Percentiles rank a stretch among this genome's conserved stretches.
Evolutionary conservation across 345 rosid genomes (phyloP).

Genomic region (Eucalyptus tenuipes): DNA sequence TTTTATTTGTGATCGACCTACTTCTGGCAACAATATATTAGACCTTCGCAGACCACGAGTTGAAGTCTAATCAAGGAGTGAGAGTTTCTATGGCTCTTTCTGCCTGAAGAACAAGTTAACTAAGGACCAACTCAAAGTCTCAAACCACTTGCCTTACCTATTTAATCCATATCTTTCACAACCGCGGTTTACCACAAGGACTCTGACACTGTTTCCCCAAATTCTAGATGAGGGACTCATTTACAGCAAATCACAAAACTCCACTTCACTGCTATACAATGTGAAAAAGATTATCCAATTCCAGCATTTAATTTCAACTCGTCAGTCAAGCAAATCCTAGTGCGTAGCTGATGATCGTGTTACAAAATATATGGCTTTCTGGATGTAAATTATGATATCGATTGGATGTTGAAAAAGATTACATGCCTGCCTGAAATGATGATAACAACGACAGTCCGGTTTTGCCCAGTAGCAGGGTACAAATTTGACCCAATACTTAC

Average conservation of each 20-base stretch:
- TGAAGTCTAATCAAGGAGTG: not conserved
- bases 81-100: not conserved
- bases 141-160: not conserved
- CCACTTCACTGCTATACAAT: not conserved
- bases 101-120: not conserved
- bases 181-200: not conserved
- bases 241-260: not conserved
- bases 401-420: not conserved
- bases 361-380: not conserved
- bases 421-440: not conserved
- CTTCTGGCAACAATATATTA: not conserved
- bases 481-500: not conserved
- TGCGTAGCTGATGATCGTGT: not conserved
- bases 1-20: not conserved
- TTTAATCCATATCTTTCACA: not conserved
- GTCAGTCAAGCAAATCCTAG: not conserved
- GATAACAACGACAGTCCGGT: not conserved
- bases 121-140: not conserved
- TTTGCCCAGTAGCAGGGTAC: not conserved
- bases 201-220: not conserved
- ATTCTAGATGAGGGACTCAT: not conserved
- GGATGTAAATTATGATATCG: not conserved
- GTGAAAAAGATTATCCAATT: not conserved
- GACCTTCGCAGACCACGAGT: not conserved
- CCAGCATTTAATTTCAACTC: not conserved